Evolutionary conservation across 345 rosid species (phyloP), one percentile per base, ranked within the genome.

Genomic region (Bruguiera sexangula): DNA sequence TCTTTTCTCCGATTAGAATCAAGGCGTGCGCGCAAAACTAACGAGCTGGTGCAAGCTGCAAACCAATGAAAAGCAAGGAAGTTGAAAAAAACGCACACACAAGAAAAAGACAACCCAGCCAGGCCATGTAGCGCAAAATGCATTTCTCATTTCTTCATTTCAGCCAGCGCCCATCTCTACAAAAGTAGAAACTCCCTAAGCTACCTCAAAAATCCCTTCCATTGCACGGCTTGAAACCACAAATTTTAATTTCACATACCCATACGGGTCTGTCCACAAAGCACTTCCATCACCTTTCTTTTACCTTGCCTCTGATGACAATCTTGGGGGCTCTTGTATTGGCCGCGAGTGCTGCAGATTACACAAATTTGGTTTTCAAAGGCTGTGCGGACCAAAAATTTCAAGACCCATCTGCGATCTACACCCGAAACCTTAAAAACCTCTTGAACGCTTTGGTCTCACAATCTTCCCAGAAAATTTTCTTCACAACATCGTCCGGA

Each of bases 381-480:
- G 97, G 98, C 13, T 94, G 97, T 69, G 89, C 96, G 10, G 71
- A 75, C 32, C 95, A 88, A 73, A 82, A 81, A 64, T 82, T 76
- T 62, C 87, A 78, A 54, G 94, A 91, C 85, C 83, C 91, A 65
- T 69, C 87, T 26, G 92, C 76, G 57, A 70, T 75, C 51, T 86
- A 71, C 76, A 52, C 85, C 24, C 88, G 86, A n/a, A 91, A 91
- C 79, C 86, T 94, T 66, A 75, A 83, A 36, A 76, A 74, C 46
- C 75, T 91, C 0, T 72, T 86, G 61, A 73, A 84, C 32, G 55
- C 89, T 1, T 76, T 93, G 62, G 82, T 87, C 72, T 82, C 93
- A 53, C 92, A 86, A 62, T 91, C 98, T 15, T 72, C 86, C 4
- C 75, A 75, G 60, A 83, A 65, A 34, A 65, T 52, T 61, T 93